Base-by-base conservation (phyloP, 805 yeast genomes). In the Wickerhamomyces strasburgensis region DNA sequence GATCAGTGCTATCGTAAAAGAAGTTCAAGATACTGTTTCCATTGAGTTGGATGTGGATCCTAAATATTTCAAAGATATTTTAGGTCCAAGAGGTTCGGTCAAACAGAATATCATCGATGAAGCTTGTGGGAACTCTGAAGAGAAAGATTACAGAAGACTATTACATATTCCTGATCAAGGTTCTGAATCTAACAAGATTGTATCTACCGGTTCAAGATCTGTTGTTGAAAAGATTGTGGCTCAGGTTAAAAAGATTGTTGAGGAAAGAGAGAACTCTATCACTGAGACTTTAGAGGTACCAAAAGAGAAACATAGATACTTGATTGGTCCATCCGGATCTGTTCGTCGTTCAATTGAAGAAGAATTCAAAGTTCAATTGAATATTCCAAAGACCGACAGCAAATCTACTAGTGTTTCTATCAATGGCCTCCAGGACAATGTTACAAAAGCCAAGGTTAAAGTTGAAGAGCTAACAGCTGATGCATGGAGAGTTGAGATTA, bases 311-410 rank as follows among this genome's bases (percentile, higher is more conserved):
- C 90, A 85, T 51, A 75, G 86, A 50, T 69, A 77, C 8, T 54
- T 90, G 35, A 76, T 90, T 58, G 98, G 98, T 27, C 78, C 87
- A 27, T 78, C 78, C 40, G 97, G 98, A 30, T 53, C 76, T 10
- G 72, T 73, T 40, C 85, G 90, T 62, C 81, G 82, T 48, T 67
- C 74, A 9, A 60, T 87, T 45, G 90, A 87, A 64, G 66, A 73
- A 13, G 85, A 82, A 51, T 84, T 72, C 58, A 66, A 68, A 11
- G 89, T 85, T 33, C 56, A 60, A 19, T 60, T 90, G 38, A 68
- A 66, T 31, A 73, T 90, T 54, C 97, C 97, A 46, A 72, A 71
- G 53, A 72, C 68, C 42, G 58, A 52, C 40, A 71, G 67, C 36
- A 61, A 65, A 24, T 67, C 76, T 6, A 75, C 75, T 16, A 58